A percentile compares a stretch with the other conserved stretches of the same genome.
Conservation (phyloP, 257 asterid genomes). For the Striga asiatica region DNA sequence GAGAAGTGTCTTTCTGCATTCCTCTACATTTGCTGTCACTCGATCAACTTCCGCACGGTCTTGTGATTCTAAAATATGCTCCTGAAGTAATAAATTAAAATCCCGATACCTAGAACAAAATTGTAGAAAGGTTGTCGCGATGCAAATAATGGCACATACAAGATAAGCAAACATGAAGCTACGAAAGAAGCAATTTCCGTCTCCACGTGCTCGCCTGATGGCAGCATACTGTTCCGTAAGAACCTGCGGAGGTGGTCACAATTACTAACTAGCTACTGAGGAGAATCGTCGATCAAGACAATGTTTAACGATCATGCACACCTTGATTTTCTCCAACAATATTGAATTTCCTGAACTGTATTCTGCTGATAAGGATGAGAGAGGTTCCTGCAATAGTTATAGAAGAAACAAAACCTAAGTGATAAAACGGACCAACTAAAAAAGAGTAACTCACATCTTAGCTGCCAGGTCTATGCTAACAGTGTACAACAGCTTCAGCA, state of each 20-base stretch:
- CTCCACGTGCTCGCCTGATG: conserved; percentile 89
- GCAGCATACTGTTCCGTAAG: conserved; percentile 66
- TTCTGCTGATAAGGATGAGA: conserved; percentile 68
- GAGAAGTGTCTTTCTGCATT: conserved; percentile 78
- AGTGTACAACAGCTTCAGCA: conserved; percentile 3
- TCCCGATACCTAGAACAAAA: not conserved
- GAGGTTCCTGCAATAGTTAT: conserved; percentile 57
- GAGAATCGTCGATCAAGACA: not conserved
- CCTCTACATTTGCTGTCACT: conserved; percentile 48
- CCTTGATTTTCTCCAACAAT: conserved; percentile 85
- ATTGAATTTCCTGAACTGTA: conserved; percentile 76
- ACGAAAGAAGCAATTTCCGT: conserved; percentile 96
- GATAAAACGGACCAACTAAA: conserved; percentile 8
- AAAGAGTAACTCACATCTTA: not conserved
- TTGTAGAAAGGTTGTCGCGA: not conserved
- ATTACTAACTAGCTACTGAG: conserved; percentile 16
- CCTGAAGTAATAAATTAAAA: conserved; percentile 38
- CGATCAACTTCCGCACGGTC: conserved; percentile 72
- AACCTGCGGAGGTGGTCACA: conserved; percentile 32
- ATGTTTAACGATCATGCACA: conserved; percentile 16
- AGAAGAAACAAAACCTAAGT: not conserved
- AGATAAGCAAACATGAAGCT: conserved; percentile 96
- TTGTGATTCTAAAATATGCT: conserved; percentile 73
- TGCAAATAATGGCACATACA: conserved; percentile 37
- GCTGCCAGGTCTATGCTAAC: not conserved